Evolutionary conservation across 176 grass and related monocot species (phyloP).

Genomic region (Cenchrus purpureus): DNA sequence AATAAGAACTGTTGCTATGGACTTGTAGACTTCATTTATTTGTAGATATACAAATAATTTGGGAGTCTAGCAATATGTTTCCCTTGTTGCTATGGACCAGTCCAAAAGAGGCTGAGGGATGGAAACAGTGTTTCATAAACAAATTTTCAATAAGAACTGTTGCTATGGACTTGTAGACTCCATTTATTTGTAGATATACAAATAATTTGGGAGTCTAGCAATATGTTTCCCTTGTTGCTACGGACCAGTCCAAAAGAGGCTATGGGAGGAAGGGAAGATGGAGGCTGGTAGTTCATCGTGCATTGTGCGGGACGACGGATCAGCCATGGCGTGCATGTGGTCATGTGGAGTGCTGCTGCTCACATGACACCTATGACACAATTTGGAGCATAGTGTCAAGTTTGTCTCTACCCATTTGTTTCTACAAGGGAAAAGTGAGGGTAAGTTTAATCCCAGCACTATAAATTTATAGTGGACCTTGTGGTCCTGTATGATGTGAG

Average conservation of each 20-base stretch:
- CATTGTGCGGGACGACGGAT: slow-evolving; percentile 43
- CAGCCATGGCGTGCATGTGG: slow-evolving; percentile 44
- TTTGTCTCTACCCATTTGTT: slow-evolving; percentile 28
- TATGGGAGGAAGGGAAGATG: background rate
- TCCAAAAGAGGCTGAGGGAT: slow-evolving; percentile 50
- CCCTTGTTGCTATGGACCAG: slow-evolving; percentile 38
- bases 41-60: slow-evolving; percentile 31
- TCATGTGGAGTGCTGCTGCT: slow-evolving; percentile 53
- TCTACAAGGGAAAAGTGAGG: slow-evolving; percentile 32
- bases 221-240: slow-evolving; percentile 33
- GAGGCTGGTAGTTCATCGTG: slow-evolving; percentile 42
- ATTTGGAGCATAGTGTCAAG: slow-evolving; percentile 54
- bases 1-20: background rate
- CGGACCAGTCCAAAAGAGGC: slow-evolving; percentile 51
- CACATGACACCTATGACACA: slow-evolving; percentile 54
- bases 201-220: slow-evolving; percentile 36
- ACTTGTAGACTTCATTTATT: slow-evolving; percentile 17
- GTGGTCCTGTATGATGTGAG: slow-evolving; percentile 41
- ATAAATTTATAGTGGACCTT: slow-evolving; percentile 57
- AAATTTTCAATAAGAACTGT: background rate
- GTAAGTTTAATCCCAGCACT: slow-evolving; percentile 45
- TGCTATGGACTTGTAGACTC: background rate
- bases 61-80: slow-evolving; percentile 41
- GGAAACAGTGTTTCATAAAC: slow-evolving; percentile 1
- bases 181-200: slow-evolving; percentile 36